These are phyloP conservation scores for Postia placenta DNA, from an alignment of 768 basidiomycete species.

Conservation along the genomic window DNA sequence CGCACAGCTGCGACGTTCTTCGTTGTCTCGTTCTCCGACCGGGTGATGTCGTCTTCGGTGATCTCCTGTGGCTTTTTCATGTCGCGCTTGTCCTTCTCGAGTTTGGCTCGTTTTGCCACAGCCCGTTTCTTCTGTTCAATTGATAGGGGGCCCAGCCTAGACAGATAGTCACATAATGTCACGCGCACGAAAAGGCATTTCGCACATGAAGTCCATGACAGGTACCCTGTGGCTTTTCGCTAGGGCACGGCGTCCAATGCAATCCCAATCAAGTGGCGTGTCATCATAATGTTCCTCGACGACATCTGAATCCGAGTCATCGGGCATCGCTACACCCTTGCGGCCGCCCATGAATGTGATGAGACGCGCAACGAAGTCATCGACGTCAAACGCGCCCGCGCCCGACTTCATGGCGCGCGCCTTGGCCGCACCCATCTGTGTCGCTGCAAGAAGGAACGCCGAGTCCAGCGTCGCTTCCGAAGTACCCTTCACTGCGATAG, in stretches of 20 bases:
- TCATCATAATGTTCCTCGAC: constrained; percentile 32
- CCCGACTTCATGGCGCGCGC: constrained; percentile 91
- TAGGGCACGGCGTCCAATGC: constrained; percentile 78
- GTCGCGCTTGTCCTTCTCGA: constrained; percentile 68
- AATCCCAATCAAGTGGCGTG: constrained; percentile 69
- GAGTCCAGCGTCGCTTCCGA: constrained; percentile 87
- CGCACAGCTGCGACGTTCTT: constrained; percentile 75
- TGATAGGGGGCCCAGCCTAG: constrained; percentile 87
- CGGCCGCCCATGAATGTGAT: constrained; percentile 72
- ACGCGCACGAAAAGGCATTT: constrained; percentile 6
- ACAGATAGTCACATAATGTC: constrained; percentile 10
- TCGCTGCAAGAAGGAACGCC: constrained; percentile 66
- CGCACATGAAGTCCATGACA: constrained; percentile 85
- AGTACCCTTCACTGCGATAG: constrained; percentile 4
- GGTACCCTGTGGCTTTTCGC: constrained; percentile 76
- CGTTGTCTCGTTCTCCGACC: constrained; percentile 84
- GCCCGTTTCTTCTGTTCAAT: constrained; percentile 79
- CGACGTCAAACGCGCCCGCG: constrained; percentile 83
- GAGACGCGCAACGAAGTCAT: constrained; percentile 81
- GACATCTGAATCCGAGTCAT: constrained; percentile 51
- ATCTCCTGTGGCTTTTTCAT: constrained; percentile 74
- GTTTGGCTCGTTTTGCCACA: constrained; percentile 50
- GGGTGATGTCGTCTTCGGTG: constrained; percentile 73
- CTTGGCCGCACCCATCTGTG: constrained; percentile 76
- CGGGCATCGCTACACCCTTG: constrained; percentile 29